Evolutionary conservation across 2,329 filamentous ascomycete species (phyloP).

Genomic region (Paecilomyces fulvus): DNA sequence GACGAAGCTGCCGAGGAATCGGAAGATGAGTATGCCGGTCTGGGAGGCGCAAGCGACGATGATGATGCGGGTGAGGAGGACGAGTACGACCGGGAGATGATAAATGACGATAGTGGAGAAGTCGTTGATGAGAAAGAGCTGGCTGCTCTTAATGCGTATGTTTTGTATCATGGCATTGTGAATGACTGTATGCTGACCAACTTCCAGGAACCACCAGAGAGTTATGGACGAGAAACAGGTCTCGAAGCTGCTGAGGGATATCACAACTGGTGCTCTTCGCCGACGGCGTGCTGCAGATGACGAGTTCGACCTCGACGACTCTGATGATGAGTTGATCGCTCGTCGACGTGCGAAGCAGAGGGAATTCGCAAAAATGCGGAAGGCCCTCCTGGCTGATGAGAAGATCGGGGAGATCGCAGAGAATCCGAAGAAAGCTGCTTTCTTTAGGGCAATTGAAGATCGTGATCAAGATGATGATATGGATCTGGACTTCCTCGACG

Average conservation of each 20-base stretch:
- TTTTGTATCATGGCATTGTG: conserved; percentile 2
- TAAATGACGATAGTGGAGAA: conserved; percentile 72
- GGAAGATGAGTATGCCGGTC: conserved; percentile 92
- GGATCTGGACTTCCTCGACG: conserved; percentile 64
- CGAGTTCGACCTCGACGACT: conserved; percentile 80
- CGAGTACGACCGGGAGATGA: conserved; percentile 75
- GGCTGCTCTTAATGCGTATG: conserved; percentile 83
- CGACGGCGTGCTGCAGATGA: conserved; percentile 65
- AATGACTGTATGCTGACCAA: conserved; percentile 14
- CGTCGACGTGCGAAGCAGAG: conserved; percentile 71
- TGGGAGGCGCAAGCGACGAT: conserved; percentile 83
- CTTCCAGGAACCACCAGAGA: conserved; percentile 63
- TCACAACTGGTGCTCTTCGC: conserved; percentile 79
- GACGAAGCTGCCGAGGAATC: conserved; percentile 95
- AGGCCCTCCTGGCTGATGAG: conserved; percentile 78
- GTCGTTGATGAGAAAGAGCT: conserved; percentile 72
- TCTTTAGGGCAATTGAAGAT: conserved; percentile 84
- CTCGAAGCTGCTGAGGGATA: conserved; percentile 84
- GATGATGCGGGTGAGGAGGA: conserved; percentile 73
- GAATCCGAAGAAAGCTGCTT: conserved; percentile 81
- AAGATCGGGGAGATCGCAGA: conserved; percentile 83
- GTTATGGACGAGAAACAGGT: conserved; percentile 77
- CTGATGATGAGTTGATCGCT: conserved; percentile 71
- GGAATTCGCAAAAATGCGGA: conserved; percentile 86
- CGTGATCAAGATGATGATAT: conserved; percentile 61